Percentiles rank a stretch among this genome's conserved stretches.
These are phyloP conservation scores for Pythium myriotylum DNA, from an alignment of 352 stramenopile genomes.

Conservation along the genomic window DNA sequence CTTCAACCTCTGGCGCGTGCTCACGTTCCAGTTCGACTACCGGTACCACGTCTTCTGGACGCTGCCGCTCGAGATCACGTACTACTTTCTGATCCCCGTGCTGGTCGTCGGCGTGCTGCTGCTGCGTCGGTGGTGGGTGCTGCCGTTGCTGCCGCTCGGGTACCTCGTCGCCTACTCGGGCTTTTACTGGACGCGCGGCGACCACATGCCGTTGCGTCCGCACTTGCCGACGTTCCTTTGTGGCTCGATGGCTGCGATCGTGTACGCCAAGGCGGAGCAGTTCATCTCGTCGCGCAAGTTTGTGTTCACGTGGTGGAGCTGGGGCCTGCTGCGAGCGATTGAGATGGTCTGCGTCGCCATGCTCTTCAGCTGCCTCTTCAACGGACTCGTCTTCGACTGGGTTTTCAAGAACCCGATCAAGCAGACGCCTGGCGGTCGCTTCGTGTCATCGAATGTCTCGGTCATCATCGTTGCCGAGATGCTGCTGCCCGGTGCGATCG, in stretches of 20 bases:
- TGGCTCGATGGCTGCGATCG: slow-evolving; percentile 39
- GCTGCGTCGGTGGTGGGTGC: slow-evolving; percentile 39
- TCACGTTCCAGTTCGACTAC: slow-evolving; percentile 44
- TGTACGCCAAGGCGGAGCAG: slow-evolving; percentile 37
- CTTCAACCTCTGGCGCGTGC: slow-evolving; percentile 39
- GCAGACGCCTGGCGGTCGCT: slow-evolving; percentile 15
- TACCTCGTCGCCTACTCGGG: slow-evolving; percentile 38
- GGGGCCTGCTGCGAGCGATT: slow-evolving; percentile 12
- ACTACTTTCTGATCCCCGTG: slow-evolving; percentile 58
- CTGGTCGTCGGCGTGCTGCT: slow-evolving; percentile 29
- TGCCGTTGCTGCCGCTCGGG: slow-evolving; percentile 30
- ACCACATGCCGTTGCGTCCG: slow-evolving; percentile 23
- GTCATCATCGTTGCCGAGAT: slow-evolving; percentile 41
- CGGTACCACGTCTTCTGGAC: slow-evolving; percentile 61
- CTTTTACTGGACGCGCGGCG: slow-evolving; percentile 32
- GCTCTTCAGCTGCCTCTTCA: slow-evolving; percentile 31
- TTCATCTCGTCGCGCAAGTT: slow-evolving; percentile 18
- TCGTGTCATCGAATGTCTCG: slow-evolving; percentile 29
- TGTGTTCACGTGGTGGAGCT: slow-evolving; percentile 9
- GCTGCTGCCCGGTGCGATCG: slow-evolving; percentile 29
- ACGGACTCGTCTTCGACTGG: slow-evolving; percentile 35
- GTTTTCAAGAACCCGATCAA: slow-evolving; percentile 27
- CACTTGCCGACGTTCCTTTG: slow-evolving; percentile 44
- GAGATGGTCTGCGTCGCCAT: slow-evolving; percentile 24
- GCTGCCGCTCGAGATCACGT: slow-evolving; percentile 49